A percentile compares a stretch with the other conserved stretches of the same genome.
phyloP scores from a whole-genome alignment of 108 stramenopile genomes.

The Skeletonema costatum region DNA sequence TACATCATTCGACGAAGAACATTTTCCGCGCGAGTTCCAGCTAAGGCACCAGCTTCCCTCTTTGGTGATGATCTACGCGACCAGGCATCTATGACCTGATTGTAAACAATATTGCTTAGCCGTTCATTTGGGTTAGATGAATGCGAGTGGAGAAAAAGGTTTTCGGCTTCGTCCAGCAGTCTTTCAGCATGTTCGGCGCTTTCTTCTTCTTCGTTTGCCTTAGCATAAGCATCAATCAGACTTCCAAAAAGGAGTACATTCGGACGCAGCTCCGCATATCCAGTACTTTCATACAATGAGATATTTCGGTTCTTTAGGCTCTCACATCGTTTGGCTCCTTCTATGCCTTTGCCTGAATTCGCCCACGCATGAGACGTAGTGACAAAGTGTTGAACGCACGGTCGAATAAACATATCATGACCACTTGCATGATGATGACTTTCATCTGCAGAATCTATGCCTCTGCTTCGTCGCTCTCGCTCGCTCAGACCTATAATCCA shows the following conservation, averaged over 20 bases:
- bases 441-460: not conserved
- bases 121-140: conserved; percentile 26
- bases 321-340: conserved; percentile 39
- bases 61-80: conserved; percentile 33
- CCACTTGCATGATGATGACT: not conserved
- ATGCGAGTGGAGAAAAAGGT: conserved; percentile 15
- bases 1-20: conserved; percentile 33
- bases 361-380: conserved; percentile 42
- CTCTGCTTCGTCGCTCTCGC: conserved; percentile 25
- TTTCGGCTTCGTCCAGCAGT: conserved; percentile 23
- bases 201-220: conserved; percentile 27
- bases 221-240: conserved; percentile 45
- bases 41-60: too few species aligned
- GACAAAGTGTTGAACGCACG: conserved; percentile 26
- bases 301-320: conserved; percentile 21
- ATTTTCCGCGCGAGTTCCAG: conserved; percentile 31
- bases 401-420: conserved; percentile 9
- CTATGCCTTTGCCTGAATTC: conserved; percentile 32
- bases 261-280: conserved; percentile 31
- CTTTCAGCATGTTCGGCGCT: conserved; percentile 43
- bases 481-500: conserved; percentile 46
- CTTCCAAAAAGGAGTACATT: conserved; percentile 25
- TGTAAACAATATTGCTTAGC: conserved; percentile 34
- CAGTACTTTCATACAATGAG: conserved; percentile 32
- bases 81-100: conserved; percentile 51